Evolutionary conservation across 306 rosid species (phyloP).

Genomic region (Begonia fuchsioides): DNA sequence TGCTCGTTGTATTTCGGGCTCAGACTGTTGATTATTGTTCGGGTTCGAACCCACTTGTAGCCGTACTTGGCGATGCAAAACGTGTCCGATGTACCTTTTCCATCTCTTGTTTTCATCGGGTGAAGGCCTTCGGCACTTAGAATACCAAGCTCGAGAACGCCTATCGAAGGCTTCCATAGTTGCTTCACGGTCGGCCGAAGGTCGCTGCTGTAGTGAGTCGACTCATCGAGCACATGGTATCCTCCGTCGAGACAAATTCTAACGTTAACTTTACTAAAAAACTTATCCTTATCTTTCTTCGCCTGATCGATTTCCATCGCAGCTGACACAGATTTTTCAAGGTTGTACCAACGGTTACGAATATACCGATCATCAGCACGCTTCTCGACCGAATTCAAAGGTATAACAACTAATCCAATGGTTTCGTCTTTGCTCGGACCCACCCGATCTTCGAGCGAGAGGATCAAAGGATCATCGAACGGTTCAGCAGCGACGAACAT

Average conservation of each 20-base stretch:
- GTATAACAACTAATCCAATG: slow-evolving; percentile 44
- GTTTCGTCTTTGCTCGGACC: slow-evolving; percentile 64
- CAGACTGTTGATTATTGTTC: slow-evolving; percentile 50
- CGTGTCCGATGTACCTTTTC: slow-evolving; percentile 54
- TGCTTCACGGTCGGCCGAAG: slow-evolving; percentile 57
- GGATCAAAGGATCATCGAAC: slow-evolving; percentile 56
- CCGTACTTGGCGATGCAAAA: slow-evolving; percentile 92
- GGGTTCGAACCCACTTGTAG: slow-evolving; percentile 84
- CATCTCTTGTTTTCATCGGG: slow-evolving; percentile 63
- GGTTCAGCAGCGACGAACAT: slow-evolving; percentile 69
- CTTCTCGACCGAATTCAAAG: slow-evolving; percentile 29
- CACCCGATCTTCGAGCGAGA: slow-evolving; percentile 56
- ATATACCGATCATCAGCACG: slow-evolving; percentile 49
- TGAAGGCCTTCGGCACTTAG: slow-evolving; percentile 45
- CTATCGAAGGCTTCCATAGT: slow-evolving; percentile 71
- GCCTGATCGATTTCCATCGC: slow-evolving; percentile 44
- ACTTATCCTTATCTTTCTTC: slow-evolving; percentile 41
- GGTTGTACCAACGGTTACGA: slow-evolving; percentile 39
- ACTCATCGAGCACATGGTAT: slow-evolving; percentile 87
- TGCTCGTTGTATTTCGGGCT: slow-evolving; percentile 80
- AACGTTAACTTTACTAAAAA: slow-evolving; percentile 53
- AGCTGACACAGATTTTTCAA: slow-evolving; percentile 50
- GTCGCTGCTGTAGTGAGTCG: slow-evolving; percentile 82
- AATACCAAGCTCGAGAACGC: slow-evolving; percentile 78
- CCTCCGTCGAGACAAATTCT: slow-evolving; percentile 72